Evolutionary conservation across 768 basidiomycete genomes (phyloP), one percentile per base, ranked within the genome.

Genomic region (Ephemerocybe angulata): DNA sequence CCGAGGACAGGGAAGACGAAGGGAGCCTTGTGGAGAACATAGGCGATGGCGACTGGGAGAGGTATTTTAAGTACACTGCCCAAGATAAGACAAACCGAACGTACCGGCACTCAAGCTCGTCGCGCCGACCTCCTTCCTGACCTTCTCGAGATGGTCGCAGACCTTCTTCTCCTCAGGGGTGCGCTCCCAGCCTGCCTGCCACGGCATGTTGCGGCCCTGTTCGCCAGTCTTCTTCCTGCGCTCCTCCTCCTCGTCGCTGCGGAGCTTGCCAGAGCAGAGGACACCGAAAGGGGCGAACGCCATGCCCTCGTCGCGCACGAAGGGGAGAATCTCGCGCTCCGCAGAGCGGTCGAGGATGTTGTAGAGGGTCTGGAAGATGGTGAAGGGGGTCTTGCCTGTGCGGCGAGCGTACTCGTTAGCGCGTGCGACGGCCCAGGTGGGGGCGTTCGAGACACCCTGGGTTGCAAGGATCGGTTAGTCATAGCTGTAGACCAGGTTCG

Each of bases 1-100:
- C 65, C 63, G 22, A 79, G 61, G 50, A 79, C 67, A 1, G 77
- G 77, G 65, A 81, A 80, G 1, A 78, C 77, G 48, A 72, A 78
- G 0, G 76, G 75, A 6, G 75, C 69, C 63, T 81, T 83, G 50
- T 78, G 76, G 64, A 82, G 66, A n/a, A 82, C 65, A 53, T 79
- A 80, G 15, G 77, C 76, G 53, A 82, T 74, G 17, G 78, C 77
- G 12, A 79, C 76, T 75, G n/a, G 6, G 24, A 19, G 30, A 4
- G 24, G 24, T 44, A 25, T 22, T 19, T 44, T 44, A 40, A 12
- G 25, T 10, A n/a, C 12, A 38, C 27, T 10, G 17, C 24, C 2
- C n/a, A 29, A 24, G 25, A 28, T 22, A 22, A 27, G n/a, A 55
- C 63, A 30, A n/a, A 33, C n/a, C n/a, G 17, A 41, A 35, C 43